Evolutionary conservation across 2,329 filamentous ascomycete genomes (phyloP).

Genomic region (Neofusicoccum cordaticola): DNA sequence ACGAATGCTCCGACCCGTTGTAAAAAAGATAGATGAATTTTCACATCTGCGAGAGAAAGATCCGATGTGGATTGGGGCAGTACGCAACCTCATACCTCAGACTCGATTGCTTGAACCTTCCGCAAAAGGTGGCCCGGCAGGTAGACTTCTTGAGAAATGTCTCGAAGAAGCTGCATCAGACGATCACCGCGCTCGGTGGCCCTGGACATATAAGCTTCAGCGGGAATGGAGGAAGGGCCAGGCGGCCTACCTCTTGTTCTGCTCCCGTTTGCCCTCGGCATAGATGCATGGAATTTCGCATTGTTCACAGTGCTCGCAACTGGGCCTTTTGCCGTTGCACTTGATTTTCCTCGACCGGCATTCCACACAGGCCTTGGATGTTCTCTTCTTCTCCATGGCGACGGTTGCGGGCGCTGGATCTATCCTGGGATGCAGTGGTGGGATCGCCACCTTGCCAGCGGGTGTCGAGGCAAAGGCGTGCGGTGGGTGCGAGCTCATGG

Average conservation of each 20-base stretch:
- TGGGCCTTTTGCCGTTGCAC: constrained; percentile 34
- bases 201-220: constrained; percentile 17
- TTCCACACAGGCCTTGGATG: constrained; percentile 31
- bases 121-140: constrained; percentile 15
- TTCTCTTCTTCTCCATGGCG: constrained; percentile 25
- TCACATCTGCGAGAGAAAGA: too few relatives aligned
- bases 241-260: constrained; percentile 30
- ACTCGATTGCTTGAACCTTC: not conserved
- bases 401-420: constrained; percentile 20
- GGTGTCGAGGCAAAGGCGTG: not conserved
- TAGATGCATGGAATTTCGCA: constrained; percentile 32
- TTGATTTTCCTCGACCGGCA: constrained; percentile 39
- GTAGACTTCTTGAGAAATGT: constrained; percentile 22
- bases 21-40: too few relatives aligned
- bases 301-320: constrained; percentile 33
- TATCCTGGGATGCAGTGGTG: constrained; percentile 24
- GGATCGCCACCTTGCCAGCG: constrained; percentile 27
- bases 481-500: not conserved
- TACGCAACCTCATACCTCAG: constrained; percentile 1
- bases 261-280: constrained; percentile 33
- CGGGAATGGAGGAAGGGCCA: not conserved
- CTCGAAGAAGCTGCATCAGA: constrained; percentile 28
- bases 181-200: constrained; percentile 29
- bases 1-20: too few relatives aligned
- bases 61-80: too few relatives aligned